A percentile compares a stretch with the other conserved stretches of the same genome.
Conservation (phyloP, 192 early-diverging fungal genomes). For the Geranomyces variabilis region DNA sequence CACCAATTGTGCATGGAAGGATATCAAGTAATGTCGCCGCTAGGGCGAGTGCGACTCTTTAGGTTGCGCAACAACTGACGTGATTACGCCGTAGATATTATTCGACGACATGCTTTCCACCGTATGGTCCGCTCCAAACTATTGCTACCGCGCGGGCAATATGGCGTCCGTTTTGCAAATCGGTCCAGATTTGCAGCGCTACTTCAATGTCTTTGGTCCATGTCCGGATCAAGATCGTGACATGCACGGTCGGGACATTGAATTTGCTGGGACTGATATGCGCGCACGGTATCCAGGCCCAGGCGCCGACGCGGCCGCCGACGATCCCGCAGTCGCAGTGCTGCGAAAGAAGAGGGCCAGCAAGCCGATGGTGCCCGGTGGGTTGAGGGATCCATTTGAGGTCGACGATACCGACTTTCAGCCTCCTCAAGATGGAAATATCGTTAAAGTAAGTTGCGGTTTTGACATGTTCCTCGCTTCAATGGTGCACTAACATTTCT, state of each 20-base stretch:
- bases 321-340: neutral
- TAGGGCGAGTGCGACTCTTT: neutral
- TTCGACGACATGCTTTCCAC: conserved; percentile 85
- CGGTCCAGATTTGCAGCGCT: conserved; percentile 70
- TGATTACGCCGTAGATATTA: conserved; percentile 58
- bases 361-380: conserved; percentile 6
- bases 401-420: conserved; percentile 15
- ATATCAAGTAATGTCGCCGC: conserved; percentile 51
- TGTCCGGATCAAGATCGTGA: conserved; percentile 78
- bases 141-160: conserved; percentile 88
- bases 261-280: conserved; percentile 10
- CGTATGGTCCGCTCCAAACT: conserved; percentile 76
- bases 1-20: conserved; percentile 91
- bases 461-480: no score
- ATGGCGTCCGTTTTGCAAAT: conserved; percentile 83
- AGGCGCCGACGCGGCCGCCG: neutral
- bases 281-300: conserved; percentile 17
- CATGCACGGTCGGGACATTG: conserved; percentile 8
- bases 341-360: conserved; percentile 9
- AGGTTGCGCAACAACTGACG: neutral
- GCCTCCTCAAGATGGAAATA: no score
- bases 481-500: neutral
- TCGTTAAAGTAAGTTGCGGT: no score
- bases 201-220: conserved; percentile 88
- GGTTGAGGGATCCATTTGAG: conserved; percentile 21